Evolutionary conservation across 768 basidiomycete species (phyloP).

Genomic region (Mycena venus): DNA sequence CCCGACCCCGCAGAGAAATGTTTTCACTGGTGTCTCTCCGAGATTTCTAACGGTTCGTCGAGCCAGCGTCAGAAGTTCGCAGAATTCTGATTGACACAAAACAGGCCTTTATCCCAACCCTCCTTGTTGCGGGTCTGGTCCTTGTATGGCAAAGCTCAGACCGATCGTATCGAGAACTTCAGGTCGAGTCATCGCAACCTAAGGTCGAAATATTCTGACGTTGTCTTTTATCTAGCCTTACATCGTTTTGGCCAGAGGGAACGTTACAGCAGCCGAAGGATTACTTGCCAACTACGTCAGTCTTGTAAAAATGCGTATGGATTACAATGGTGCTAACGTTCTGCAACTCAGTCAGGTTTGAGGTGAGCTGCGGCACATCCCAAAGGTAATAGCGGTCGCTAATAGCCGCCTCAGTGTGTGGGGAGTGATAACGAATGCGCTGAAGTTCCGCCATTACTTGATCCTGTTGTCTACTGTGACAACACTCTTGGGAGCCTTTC

Average conservation of each 20-base stretch:
- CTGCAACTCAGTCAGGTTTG: neutral
- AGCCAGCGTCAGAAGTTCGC: neutral
- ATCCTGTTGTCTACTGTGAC: slow-evolving; percentile 60
- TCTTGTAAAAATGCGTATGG: neutral
- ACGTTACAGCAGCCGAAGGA: slow-evolving; percentile 66
- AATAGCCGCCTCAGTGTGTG: neutral
- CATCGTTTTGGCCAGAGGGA: slow-evolving; percentile 65
- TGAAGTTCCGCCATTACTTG: slow-evolving; percentile 61
- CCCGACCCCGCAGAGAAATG: slow-evolving; percentile 60
- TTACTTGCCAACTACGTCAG: slow-evolving; percentile 76
- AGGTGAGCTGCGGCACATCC: neutral
- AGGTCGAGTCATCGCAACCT: slow-evolving; percentile 52
- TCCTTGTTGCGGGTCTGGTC: slow-evolving; percentile 43
- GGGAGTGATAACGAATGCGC: neutral
- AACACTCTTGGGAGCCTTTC: slow-evolving; percentile 44
- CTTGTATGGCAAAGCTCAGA: slow-evolving; percentile 29
- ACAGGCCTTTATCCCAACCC: slow-evolving; percentile 72
- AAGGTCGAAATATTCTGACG: slow-evolving; percentile 1
- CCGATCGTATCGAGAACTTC: slow-evolving; percentile 58
- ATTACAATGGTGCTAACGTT: neutral
- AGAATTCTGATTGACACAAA: neutral
- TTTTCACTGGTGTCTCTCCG: slow-evolving; percentile 61
- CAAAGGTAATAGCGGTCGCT: neutral
- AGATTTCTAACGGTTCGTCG: slow-evolving; percentile 53
- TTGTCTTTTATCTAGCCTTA: slow-evolving; percentile 75